Evolutionary conservation across 2,329 filamentous ascomycete species (phyloP).

Genomic region (Dothideomycetes sp.): DNA sequence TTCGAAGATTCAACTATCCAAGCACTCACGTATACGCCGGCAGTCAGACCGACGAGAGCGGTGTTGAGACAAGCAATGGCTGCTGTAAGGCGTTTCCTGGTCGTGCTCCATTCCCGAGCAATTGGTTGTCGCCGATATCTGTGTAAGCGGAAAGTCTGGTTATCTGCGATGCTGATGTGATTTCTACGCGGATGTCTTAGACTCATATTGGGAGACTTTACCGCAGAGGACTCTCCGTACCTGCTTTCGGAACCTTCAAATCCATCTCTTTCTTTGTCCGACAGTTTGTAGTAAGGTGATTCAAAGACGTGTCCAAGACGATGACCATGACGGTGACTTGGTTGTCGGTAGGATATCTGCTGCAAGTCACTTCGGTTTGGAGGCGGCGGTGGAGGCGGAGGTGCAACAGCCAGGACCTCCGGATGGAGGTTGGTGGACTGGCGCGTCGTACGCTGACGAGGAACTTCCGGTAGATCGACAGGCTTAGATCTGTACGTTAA

Average conservation of each 20-base stretch:
- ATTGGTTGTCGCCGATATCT: slow-evolving; percentile 49
- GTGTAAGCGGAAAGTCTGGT: slow-evolving; percentile 29
- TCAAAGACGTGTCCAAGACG: slow-evolving; percentile 5
- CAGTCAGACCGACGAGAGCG: slow-evolving; percentile 55
- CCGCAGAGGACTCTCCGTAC: not conserved
- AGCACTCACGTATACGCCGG: slow-evolving; percentile 54
- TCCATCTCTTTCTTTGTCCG: slow-evolving; percentile 2
- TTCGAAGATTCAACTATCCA: no score
- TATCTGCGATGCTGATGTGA: slow-evolving; percentile 22
- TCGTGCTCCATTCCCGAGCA: slow-evolving; percentile 59
- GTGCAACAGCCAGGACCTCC: no score
- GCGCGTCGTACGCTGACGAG: no score
- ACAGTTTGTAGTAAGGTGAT: slow-evolving; percentile 6
- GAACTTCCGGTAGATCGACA: no score
- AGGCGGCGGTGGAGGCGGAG: no score
- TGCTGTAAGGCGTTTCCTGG: slow-evolving; percentile 58
- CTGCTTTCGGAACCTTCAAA: not conserved
- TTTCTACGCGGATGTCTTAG: slow-evolving; percentile 21
- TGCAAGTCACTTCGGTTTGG: no score
- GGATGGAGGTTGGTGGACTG: no score
- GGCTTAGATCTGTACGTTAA: not conserved
- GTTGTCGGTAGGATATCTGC: no score
- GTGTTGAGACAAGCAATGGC: slow-evolving; percentile 62
- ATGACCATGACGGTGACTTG: not conserved
- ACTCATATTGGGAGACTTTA: slow-evolving; percentile 11